Conservation (phyloP, 2,329 filamentous ascomycete species). For the Sporothrix dimorphospora region DNA sequence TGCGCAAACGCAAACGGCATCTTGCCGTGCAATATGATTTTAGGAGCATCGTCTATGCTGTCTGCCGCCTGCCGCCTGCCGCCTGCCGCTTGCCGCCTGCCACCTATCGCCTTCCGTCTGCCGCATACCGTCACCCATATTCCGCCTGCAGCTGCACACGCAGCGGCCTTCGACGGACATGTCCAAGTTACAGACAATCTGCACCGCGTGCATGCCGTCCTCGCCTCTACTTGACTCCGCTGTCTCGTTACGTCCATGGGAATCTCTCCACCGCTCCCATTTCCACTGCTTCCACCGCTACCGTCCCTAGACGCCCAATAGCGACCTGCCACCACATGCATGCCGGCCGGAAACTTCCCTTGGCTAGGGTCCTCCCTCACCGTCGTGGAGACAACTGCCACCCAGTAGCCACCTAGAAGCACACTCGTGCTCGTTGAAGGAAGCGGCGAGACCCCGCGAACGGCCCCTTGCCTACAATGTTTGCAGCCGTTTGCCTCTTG, state of each 20-base stretch:
- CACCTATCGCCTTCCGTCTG: neutral
- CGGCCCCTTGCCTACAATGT: neutral
- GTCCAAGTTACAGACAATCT: neutral
- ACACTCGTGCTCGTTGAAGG: no score
- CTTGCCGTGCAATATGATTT: neutral
- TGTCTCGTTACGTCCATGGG: neutral
- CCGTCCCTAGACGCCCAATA: neutral
- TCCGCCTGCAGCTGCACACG: neutral
- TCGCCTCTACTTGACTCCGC: neutral
- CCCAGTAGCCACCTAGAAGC: no score
- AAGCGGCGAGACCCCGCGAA: neutral
- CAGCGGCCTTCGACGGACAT: neutral
- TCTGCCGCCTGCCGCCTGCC: neutral
- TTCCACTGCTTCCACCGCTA: no score
- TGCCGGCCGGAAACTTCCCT: neutral
- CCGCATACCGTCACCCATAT: neutral
- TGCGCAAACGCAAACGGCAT: neutral
- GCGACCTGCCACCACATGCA: neutral
- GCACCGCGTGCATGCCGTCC: neutral
- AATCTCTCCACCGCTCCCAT: neutral
- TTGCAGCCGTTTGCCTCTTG: neutral
- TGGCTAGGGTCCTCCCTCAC: neutral
- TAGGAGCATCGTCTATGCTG: slow-evolving; percentile 8
- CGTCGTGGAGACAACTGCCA: neutral
- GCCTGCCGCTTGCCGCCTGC: neutral